Evolutionary conservation across 2,329 filamentous ascomycete species (phyloP).

Genomic region (Botrytis tulipae): DNA sequence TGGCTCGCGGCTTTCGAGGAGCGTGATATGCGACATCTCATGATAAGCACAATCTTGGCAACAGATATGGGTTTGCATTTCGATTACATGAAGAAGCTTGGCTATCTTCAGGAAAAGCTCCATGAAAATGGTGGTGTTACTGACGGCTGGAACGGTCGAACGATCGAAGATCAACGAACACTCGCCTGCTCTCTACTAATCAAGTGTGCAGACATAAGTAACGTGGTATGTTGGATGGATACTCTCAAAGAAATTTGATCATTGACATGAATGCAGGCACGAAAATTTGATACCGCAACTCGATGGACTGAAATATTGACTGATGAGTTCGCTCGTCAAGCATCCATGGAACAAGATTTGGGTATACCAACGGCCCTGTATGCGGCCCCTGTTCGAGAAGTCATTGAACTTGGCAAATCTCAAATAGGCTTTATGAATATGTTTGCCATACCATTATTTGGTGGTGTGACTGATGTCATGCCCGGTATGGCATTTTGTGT

Average conservation of each 20-base stretch:
- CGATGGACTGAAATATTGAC: slow-evolving; percentile 94
- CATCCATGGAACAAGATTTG: slow-evolving; percentile 84
- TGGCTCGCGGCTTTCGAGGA: slow-evolving; percentile 85
- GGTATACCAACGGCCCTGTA: slow-evolving; percentile 86
- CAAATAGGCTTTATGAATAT: slow-evolving; percentile 97
- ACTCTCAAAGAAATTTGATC: slow-evolving; percentile 21
- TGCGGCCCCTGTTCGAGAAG: slow-evolving; percentile 78
- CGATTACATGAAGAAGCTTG: slow-evolving; percentile 89
- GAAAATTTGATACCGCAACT: slow-evolving; percentile 76
- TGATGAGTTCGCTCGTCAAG: slow-evolving; percentile 91
- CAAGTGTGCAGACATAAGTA: slow-evolving; percentile 98
- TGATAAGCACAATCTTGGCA: slow-evolving; percentile 96
- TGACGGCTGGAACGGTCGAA: slow-evolving; percentile 74
- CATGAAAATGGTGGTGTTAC: slow-evolving; percentile 59
- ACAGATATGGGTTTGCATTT: slow-evolving; percentile 98
- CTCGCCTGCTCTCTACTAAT: slow-evolving; percentile 89
- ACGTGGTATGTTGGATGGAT: slow-evolving; percentile 67
- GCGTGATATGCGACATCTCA: slow-evolving; percentile 75
- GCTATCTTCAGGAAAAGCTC: slow-evolving; percentile 76
- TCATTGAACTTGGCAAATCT: slow-evolving; percentile 76
- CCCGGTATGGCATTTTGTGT: slow-evolving; percentile 83
- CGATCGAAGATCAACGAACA: slow-evolving; percentile 72
- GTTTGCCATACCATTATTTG: slow-evolving; percentile 89
- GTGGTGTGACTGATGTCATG: slow-evolving; percentile 80
- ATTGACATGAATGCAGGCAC: slow-evolving; percentile 57